Evolutionary conservation across 139 green algal species (phyloP).

Genomic region (Eudorina sp.): DNA sequence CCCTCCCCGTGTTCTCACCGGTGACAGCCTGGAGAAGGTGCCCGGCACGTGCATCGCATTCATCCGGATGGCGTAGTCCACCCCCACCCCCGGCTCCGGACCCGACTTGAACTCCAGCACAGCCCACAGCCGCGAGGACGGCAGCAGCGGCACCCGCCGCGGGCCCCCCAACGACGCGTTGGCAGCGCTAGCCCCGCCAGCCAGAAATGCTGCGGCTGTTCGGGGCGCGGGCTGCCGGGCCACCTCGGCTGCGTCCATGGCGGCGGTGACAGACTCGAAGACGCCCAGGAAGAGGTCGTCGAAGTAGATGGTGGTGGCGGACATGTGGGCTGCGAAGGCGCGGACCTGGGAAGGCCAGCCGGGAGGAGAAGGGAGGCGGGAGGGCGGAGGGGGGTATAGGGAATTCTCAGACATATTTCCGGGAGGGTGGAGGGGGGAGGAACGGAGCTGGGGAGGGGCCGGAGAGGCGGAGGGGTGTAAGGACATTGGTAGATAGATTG

Average conservation of each 20-base stretch:
- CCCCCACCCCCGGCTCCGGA: not conserved
- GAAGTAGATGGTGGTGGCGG: conserved; percentile 30
- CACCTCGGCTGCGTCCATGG: not conserved
- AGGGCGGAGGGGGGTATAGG: too few relatives aligned
- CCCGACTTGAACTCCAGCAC: conserved; percentile 58
- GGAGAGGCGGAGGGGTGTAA: too few relatives aligned
- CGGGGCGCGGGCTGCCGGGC: not conserved
- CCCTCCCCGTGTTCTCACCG: not conserved
- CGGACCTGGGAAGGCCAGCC: conserved; percentile 26
- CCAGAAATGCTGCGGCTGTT: not conserved
- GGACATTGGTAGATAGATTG: too few relatives aligned
- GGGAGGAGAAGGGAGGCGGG: not conserved
- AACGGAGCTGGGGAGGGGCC: too few relatives aligned
- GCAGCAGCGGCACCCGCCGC: not conserved
- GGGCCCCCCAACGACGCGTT: not conserved
- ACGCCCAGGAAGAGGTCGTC: conserved; percentile 42
- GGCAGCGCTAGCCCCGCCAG: too few relatives aligned
- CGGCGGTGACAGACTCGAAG: not conserved
- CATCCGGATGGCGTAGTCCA: conserved; percentile 61
- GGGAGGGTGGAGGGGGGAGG: too few relatives aligned
- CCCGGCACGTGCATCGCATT: conserved; percentile 49
- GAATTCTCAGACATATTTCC: too few relatives aligned
- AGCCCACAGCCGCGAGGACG: conserved; percentile 31
- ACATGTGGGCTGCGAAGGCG: conserved; percentile 28
- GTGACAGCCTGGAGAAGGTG: conserved; percentile 37